These are phyloP conservation scores for Inga laurina DNA, from an alignment of 306 rosid genomes.

Conservation along the genomic window DNA sequence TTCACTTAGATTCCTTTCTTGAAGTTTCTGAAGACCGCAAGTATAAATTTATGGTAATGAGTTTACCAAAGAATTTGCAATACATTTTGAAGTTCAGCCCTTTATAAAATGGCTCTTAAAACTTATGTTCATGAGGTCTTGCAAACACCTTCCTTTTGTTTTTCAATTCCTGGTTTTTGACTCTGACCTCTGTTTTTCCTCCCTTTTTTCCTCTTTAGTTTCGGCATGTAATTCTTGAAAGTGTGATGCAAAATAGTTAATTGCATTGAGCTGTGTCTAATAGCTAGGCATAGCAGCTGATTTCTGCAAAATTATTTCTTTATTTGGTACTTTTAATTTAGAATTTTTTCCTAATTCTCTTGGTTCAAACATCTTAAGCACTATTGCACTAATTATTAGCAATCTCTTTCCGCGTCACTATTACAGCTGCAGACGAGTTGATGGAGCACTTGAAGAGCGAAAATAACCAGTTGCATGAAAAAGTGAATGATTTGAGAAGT, in stretches of 20 bases:
- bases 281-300: conserved; percentile 3
- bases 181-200: not conserved
- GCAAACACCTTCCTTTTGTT: not conserved
- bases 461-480: conserved; percentile 56
- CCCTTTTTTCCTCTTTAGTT: not conserved
- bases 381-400: not conserved
- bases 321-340: not conserved
- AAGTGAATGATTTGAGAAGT: conserved; percentile 62
- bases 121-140: not conserved
- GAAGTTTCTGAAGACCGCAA: not conserved
- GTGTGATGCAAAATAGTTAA: not conserved
- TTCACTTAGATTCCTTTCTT: not conserved
- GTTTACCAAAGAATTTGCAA: not conserved
- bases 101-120: not conserved
- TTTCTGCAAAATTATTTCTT: not conserved
- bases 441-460: conserved; percentile 66
- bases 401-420: not conserved
- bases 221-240: conserved; percentile 4
- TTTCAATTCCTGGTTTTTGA: not conserved
- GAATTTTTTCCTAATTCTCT: not conserved
- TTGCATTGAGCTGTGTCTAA: not conserved
- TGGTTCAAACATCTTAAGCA: conserved; percentile 4
- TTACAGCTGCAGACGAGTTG: conserved; percentile 78
- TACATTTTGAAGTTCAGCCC: not conserved
- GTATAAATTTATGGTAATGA: conserved; percentile 1